Conservation (phyloP, 495 filamentous ascomycete genomes). For the Penicillium daleae region DNA sequence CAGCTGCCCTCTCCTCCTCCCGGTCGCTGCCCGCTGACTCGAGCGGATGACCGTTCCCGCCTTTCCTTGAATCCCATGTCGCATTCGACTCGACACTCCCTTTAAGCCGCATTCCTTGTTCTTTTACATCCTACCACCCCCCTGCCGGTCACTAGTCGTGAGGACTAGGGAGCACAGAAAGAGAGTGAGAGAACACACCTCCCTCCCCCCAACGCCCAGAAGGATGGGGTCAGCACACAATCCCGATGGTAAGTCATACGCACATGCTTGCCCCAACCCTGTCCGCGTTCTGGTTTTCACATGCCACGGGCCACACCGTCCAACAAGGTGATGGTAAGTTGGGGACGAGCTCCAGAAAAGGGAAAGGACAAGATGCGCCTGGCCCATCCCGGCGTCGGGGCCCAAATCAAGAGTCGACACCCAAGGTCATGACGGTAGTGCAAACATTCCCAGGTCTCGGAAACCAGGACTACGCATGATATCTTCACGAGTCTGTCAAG, state of each 20-base stretch:
- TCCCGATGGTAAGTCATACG: constrained; percentile 46
- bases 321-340: constrained; percentile 4
- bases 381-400: background rate
- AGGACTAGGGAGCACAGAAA: constrained; percentile 3
- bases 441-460: background rate
- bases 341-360: background rate
- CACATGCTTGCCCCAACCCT: constrained; percentile 19
- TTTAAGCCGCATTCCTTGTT: constrained; percentile 34
- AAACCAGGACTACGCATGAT: background rate
- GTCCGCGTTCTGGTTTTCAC: constrained; percentile 24
- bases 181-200: background rate
- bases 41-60: constrained; percentile 32
- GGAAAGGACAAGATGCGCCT: background rate
- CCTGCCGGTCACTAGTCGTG: background rate
- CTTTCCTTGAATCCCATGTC: constrained; percentile 26
- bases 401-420: background rate
- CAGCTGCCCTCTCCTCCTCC: constrained; percentile 40
- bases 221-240: constrained; percentile 48
- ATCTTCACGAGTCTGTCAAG: constrained; percentile 2
- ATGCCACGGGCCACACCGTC: constrained; percentile 18
- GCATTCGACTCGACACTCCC: constrained; percentile 25
- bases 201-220: constrained; percentile 17
- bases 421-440: background rate
- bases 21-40: constrained; percentile 31
- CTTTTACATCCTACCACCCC: background rate